A percentile compares a stretch with the other conserved stretches of the same genome.
These are phyloP conservation scores for Camillea tinctor DNA, from an alignment of 2,329 filamentous ascomycete species.

Conservation along the genomic window DNA sequence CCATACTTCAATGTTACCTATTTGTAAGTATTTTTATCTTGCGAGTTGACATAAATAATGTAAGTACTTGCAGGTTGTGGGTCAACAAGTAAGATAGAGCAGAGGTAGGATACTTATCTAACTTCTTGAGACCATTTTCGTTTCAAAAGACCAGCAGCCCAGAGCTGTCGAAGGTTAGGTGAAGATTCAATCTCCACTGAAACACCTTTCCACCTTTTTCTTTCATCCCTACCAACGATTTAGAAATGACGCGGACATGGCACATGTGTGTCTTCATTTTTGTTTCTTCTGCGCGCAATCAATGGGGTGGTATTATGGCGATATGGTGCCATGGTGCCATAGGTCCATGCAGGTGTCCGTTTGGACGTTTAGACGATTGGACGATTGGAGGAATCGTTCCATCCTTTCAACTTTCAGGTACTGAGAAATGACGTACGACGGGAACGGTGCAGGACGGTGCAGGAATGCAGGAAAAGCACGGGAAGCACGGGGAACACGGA, in stretches of 20 bases:
- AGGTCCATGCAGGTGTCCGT: not conserved
- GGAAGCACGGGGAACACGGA: too few relatives aligned
- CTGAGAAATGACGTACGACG: not conserved
- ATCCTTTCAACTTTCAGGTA: not conserved
- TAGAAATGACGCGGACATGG: not conserved
- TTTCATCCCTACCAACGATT: not conserved
- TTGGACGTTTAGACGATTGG: too few relatives aligned
- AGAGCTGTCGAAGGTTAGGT: not conserved
- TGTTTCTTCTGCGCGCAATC: not conserved
- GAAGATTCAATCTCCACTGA: not conserved
- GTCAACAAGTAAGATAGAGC: not conserved
- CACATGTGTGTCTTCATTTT: not conserved
- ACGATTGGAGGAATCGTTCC: not conserved
- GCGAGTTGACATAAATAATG: too few relatives aligned
- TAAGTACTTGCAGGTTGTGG: not conserved
- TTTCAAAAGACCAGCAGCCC: not conserved
- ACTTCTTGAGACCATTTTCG: not conserved
- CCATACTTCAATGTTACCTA: too few relatives aligned
- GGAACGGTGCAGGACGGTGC: not conserved
- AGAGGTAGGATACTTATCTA: not conserved
- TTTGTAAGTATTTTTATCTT: not conserved
- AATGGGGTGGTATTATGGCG: not conserved
- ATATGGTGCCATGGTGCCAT: not conserved
- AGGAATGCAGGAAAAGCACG: too few relatives aligned
- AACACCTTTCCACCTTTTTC: not conserved